Evolutionary conservation across 2,329 filamentous ascomycete species (phyloP).

Genomic region (Fusarium heterosporum): DNA sequence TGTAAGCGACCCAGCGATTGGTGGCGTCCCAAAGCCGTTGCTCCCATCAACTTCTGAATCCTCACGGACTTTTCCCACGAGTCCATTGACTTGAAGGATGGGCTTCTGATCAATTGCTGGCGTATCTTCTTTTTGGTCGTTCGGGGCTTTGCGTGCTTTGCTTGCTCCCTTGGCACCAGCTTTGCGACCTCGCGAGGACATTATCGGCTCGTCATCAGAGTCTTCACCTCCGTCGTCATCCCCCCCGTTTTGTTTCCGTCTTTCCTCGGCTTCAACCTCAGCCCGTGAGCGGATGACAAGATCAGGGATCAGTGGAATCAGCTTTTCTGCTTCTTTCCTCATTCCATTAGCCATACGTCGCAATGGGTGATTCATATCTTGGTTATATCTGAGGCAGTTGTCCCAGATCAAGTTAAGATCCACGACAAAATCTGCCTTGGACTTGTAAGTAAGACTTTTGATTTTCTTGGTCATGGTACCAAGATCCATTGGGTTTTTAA

Average conservation of each 20-base stretch:
- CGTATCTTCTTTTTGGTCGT: slow-evolving; percentile 81
- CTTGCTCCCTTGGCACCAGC: slow-evolving; percentile 81
- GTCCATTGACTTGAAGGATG: slow-evolving; percentile 72
- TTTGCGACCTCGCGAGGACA: slow-evolving; percentile 94
- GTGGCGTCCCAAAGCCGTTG: slow-evolving; percentile 88
- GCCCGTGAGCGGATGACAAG: slow-evolving; percentile 90
- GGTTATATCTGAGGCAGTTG: slow-evolving; percentile 96
- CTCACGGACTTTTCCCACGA: slow-evolving; percentile 70
- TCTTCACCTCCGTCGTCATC: slow-evolving; percentile 87
- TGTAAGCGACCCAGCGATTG: slow-evolving; percentile 78
- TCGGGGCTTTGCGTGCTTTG: slow-evolving; percentile 78
- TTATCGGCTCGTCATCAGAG: slow-evolving; percentile 97
- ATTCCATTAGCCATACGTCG: slow-evolving; percentile 95
- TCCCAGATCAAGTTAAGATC: slow-evolving; percentile 97
- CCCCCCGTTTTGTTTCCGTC: slow-evolving; percentile 86
- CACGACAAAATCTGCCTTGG: slow-evolving; percentile 92
- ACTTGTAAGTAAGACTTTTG: slow-evolving; percentile 81
- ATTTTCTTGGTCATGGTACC: slow-evolving; percentile 99
- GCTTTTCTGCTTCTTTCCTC: slow-evolving; percentile 96
- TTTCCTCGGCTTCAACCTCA: slow-evolving; percentile 90
- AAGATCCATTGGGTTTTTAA: slow-evolving; percentile 98
- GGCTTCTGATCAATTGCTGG: slow-evolving; percentile 82
- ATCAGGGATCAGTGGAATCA: slow-evolving; percentile 94
- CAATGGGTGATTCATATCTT: slow-evolving; percentile 85
- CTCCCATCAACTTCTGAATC: slow-evolving; percentile 88